Evolutionary conservation across 805 yeast genomes (phyloP).

Genomic region (Metschnikowia rubicola): DNA sequence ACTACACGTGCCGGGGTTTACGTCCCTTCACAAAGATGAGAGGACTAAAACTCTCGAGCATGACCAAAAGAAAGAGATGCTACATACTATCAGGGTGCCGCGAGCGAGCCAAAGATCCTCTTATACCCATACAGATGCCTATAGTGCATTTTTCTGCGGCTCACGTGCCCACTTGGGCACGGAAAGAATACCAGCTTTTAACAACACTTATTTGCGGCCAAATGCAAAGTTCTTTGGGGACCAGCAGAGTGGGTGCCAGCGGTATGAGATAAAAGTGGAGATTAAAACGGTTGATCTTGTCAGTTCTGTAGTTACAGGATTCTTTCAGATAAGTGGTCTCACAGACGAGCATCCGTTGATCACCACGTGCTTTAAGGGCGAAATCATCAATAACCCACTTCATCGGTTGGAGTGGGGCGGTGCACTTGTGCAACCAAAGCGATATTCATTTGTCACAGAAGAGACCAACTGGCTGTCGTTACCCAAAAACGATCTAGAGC

Average conservation of each 20-base stretch:
- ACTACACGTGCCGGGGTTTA: conserved; percentile 8
- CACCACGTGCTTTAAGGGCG: conserved; percentile 71
- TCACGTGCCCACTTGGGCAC: conserved; percentile 8
- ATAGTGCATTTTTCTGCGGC: conserved; percentile 10
- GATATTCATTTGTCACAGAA: conserved; percentile 54
- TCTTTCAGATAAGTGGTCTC: conserved; percentile 60
- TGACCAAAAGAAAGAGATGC: too few relatives aligned
- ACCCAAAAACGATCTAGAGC: conserved; percentile 42
- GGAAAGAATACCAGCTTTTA: conserved; percentile 23
- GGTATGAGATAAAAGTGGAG: conserved; percentile 66
- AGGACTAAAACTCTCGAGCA: neutral
- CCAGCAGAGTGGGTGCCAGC: conserved; percentile 64
- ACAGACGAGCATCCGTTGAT: conserved; percentile 60
- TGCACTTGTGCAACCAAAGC: conserved; percentile 12
- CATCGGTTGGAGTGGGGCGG: conserved; percentile 24
- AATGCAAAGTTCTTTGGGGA: conserved; percentile 62
- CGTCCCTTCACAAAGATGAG: neutral
- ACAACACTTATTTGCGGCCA: conserved; percentile 50
- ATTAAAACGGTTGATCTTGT: conserved; percentile 64
- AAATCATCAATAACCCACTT: conserved; percentile 55
- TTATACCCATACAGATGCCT: conserved; percentile 9
- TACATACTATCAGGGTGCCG: too few relatives aligned
- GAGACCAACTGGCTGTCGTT: conserved; percentile 55
- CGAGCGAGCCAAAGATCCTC: too few relatives aligned
- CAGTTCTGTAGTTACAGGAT: conserved; percentile 47